These are phyloP conservation scores for Trametes sanguinea DNA, from an alignment of 768 basidiomycete species.

Conservation along the genomic window DNA sequence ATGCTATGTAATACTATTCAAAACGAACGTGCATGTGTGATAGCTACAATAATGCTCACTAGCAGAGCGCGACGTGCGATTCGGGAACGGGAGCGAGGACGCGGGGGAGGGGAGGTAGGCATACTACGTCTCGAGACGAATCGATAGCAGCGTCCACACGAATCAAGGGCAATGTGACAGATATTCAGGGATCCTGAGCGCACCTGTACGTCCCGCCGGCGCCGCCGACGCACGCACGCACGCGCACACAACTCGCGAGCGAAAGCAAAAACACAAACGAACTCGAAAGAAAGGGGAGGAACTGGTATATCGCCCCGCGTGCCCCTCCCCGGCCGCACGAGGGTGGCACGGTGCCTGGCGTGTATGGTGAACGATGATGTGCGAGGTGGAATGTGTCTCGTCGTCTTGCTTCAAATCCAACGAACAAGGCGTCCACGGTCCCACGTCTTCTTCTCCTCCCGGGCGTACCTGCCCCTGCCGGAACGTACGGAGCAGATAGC, in stretches of 20 bases:
- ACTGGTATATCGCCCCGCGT: constrained; percentile 12
- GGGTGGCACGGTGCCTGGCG: background rate
- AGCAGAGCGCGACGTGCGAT: background rate
- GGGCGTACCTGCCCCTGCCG: background rate
- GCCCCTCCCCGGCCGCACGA: constrained; percentile 17
- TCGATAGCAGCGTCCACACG: background rate
- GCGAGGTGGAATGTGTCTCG: background rate
- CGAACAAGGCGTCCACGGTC: constrained; percentile 7
- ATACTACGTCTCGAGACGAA: background rate
- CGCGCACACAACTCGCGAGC: background rate
- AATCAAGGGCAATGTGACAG: too few species aligned
- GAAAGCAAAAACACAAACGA: constrained; percentile 4
- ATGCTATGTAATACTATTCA: background rate
- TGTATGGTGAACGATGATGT: background rate
- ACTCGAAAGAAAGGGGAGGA: constrained; percentile 13
- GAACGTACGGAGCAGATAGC: background rate
- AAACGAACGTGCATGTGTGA: background rate
- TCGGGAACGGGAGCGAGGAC: background rate
- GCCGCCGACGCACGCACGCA: background rate
- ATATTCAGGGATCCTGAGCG: background rate
- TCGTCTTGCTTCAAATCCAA: background rate
- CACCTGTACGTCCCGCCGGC: background rate
- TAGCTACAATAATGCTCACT: background rate
- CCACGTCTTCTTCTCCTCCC: background rate
- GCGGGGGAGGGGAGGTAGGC: too few species aligned